Conservation (phyloP, 805 yeast species). For the Komagataella phaffii region DNA sequence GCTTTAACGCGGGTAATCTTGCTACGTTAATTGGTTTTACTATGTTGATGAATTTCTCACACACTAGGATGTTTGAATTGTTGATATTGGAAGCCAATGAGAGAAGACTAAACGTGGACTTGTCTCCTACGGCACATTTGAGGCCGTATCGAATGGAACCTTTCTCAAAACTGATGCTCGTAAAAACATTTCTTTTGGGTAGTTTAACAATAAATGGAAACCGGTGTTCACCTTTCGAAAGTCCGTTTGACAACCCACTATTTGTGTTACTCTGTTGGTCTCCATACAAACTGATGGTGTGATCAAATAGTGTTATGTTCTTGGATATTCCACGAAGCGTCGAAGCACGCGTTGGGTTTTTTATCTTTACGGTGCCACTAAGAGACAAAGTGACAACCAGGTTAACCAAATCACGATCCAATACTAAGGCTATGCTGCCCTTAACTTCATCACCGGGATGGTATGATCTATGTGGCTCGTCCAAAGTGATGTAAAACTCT, state of each 20-base stretch:
- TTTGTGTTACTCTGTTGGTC: slow-evolving; percentile 6
- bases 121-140: slow-evolving; percentile 27
- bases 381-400: slow-evolving; percentile 39
- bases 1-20: slow-evolving; percentile 48
- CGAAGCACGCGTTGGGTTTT: slow-evolving; percentile 32
- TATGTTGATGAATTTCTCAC: slow-evolving; percentile 47
- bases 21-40: slow-evolving; percentile 68
- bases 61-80: slow-evolving; percentile 19
- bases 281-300: slow-evolving; percentile 48
- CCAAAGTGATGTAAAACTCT: slow-evolving; percentile 59
- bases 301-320: slow-evolving; percentile 40
- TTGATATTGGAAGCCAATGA: not conserved
- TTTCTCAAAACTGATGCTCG: slow-evolving; percentile 70
- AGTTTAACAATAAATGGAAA: slow-evolving; percentile 77
- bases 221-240: slow-evolving; percentile 74
- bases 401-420: slow-evolving; percentile 42
- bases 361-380: slow-evolving; percentile 42
- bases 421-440: slow-evolving; percentile 47
- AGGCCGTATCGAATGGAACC: slow-evolving; percentile 68
- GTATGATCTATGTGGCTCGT: slow-evolving; percentile 65
- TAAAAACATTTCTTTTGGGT: slow-evolving; percentile 61
- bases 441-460: slow-evolving; percentile 67
- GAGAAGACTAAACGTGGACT: not conserved
- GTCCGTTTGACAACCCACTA: slow-evolving; percentile 21
- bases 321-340: slow-evolving; percentile 31